Evolutionary conservation across 805 yeast species (phyloP).

Genomic region (Barnettozyma wickerhamii): DNA sequence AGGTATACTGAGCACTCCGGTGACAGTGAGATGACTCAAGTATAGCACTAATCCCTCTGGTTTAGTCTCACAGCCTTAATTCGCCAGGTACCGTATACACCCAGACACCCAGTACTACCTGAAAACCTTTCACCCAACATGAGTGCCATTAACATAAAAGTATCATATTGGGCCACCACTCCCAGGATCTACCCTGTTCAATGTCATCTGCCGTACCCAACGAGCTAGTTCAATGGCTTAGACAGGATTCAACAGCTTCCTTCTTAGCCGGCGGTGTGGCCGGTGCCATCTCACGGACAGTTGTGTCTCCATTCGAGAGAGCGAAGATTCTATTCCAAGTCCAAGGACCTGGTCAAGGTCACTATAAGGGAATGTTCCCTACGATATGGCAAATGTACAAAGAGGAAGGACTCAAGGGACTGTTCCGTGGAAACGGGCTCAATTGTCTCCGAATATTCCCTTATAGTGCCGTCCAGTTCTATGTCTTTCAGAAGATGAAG

Average conservation of each 20-base stretch:
- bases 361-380: conserved; percentile 64
- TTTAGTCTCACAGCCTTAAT: too few species aligned
- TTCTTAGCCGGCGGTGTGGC: conserved; percentile 72
- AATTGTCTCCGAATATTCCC: conserved; percentile 91
- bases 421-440: conserved; percentile 85
- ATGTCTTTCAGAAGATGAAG: conserved; percentile 70
- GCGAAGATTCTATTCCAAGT: conserved; percentile 89
- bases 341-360: conserved; percentile 51
- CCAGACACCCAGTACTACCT: neutral
- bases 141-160: neutral
- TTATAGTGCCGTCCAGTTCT: conserved; percentile 90
- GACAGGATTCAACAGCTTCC: conserved; percentile 55
- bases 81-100: neutral
- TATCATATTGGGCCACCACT: too few species aligned
- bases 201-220: conserved; percentile 5
- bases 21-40: too few species aligned
- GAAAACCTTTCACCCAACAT: neutral
- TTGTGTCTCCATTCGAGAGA: conserved; percentile 92
- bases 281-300: conserved; percentile 82
- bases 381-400: conserved; percentile 75
- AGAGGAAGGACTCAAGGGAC: conserved; percentile 90
- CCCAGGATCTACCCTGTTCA: neutral
- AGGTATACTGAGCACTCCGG: too few species aligned
- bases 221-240: conserved; percentile 21
- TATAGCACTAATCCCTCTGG: too few species aligned